Percentiles rank a stretch among this genome's conserved stretches.
These are phyloP conservation scores for Zarea fungicola DNA, from an alignment of 2,329 filamentous ascomycete genomes.

Conservation along the genomic window DNA sequence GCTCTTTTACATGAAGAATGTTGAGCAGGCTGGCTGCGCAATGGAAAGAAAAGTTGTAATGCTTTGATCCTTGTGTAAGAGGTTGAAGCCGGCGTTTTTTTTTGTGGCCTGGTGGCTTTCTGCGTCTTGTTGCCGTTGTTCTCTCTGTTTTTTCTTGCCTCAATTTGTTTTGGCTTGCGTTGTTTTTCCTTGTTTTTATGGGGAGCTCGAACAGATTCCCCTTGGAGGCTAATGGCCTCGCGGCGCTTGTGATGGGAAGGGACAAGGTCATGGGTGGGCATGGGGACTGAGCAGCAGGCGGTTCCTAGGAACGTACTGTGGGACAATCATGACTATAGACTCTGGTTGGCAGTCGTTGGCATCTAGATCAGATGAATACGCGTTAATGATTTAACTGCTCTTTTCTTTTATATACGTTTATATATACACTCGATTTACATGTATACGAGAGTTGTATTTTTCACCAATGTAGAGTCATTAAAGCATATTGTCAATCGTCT, in stretches of 20 bases:
- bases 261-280: constrained; percentile 1
- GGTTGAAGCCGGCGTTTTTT: constrained; percentile 7
- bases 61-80: constrained; percentile 5
- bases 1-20: background rate
- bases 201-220: too few species aligned
- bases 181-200: background rate
- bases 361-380: constrained; percentile 7
- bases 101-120: background rate
- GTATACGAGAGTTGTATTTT: too few species aligned
- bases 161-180: background rate
- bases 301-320: constrained; percentile 13
- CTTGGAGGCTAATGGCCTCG: too few species aligned
- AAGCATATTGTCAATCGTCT: too few species aligned
- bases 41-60: constrained; percentile 3
- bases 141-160: background rate
- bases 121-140: background rate
- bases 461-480: too few species aligned
- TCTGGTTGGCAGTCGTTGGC: constrained; percentile 15
- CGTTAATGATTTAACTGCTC: constrained; percentile 1
- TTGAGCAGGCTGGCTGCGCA: background rate
- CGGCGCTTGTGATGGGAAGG: constrained; percentile 1
- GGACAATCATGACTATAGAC: constrained; percentile 14
- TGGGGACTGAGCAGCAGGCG: constrained; percentile 10
- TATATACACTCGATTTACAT: constrained; percentile 6
- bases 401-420: background rate